These are phyloP conservation scores for Phylloporus rhodoxanthus DNA, from an alignment of 768 basidiomycete genomes.

Conservation along the genomic window DNA sequence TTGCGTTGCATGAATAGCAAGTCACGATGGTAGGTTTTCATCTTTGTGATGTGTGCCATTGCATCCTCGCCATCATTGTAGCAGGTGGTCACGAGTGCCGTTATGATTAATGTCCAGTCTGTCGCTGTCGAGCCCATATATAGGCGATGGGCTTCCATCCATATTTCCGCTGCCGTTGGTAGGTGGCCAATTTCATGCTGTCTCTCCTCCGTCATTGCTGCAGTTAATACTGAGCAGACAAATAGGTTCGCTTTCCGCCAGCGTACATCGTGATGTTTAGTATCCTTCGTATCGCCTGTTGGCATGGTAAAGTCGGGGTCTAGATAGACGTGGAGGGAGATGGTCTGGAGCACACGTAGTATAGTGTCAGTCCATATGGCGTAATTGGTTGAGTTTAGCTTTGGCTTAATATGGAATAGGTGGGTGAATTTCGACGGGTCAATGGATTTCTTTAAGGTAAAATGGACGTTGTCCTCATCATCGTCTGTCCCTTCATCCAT, in stretches of 20 bases:
- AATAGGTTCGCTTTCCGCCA: not conserved
- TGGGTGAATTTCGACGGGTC: not conserved
- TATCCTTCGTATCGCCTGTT: not conserved
- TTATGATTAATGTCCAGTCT: not conserved
- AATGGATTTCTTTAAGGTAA: not conserved
- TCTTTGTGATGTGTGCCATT: not conserved
- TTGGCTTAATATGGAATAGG: not conserved
- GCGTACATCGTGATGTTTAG: not conserved
- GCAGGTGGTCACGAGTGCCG: not conserved
- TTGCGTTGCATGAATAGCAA: not conserved
- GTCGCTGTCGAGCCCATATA: not conserved
- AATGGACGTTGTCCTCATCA: not conserved
- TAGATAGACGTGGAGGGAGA: not conserved
- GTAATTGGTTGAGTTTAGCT: not conserved
- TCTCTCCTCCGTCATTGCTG: not conserved
- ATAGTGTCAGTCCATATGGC: not conserved
- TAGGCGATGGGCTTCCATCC: not conserved
- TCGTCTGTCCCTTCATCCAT: not conserved
- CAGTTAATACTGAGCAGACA: not conserved
- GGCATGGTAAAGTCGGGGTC: not conserved
- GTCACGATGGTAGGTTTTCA: not conserved
- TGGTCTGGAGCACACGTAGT: not conserved
- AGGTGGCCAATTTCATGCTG: not conserved
- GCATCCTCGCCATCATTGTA: not conserved
- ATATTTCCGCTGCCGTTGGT: not conserved